A percentile compares a stretch with the other conserved stretches of the same genome.
Evolutionary conservation across 768 basidiomycete genomes (phyloP).

Genomic region (Podaxis mareebaensis): DNA sequence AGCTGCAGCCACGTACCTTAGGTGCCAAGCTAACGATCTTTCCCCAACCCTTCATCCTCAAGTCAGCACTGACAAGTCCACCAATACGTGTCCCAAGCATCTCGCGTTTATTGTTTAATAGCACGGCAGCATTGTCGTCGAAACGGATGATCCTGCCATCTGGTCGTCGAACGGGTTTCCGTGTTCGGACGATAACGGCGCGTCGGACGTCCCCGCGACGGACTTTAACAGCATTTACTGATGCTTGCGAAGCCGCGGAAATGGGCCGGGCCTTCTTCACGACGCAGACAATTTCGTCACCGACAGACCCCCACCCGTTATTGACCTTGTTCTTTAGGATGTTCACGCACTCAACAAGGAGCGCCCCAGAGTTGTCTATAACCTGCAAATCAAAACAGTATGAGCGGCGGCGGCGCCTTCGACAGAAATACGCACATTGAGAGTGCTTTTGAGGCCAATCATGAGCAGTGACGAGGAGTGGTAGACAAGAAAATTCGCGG

Average conservation of each 20-base stretch:
- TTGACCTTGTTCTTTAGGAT: constrained; percentile 95
- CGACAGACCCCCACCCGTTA: constrained; percentile 90
- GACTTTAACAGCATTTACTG: constrained; percentile 85
- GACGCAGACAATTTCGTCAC: constrained; percentile 95
- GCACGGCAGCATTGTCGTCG: constrained; percentile 95
- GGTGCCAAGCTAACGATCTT: constrained; percentile 93
- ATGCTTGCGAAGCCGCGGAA: constrained; percentile 61
- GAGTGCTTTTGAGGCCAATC: constrained; percentile 93
- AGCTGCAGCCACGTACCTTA: constrained; percentile 55
- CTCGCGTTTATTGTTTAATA: constrained; percentile 94
- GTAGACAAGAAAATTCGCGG: constrained; percentile 15
- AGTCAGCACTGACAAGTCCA: constrained; percentile 89
- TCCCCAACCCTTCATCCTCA: constrained; percentile 91
- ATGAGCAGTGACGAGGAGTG: constrained; percentile 41
- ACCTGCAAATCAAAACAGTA: constrained; percentile 47
- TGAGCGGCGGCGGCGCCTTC: background rate
- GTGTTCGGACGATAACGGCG: constrained; percentile 93
- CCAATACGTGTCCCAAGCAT: constrained; percentile 95
- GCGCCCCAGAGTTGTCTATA: constrained; percentile 96
- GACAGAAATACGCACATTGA: constrained; percentile 61
- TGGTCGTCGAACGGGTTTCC: constrained; percentile 79
- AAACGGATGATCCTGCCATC: constrained; percentile 89
- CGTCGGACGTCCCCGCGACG: constrained; percentile 92
- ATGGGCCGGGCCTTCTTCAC: constrained; percentile 89
- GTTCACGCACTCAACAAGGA: constrained; percentile 95